A percentile compares a stretch with the other conserved stretches of the same genome.
Conservation (phyloP, 2,329 filamentous ascomycete species). For the Cladosporium sp. region DNA sequence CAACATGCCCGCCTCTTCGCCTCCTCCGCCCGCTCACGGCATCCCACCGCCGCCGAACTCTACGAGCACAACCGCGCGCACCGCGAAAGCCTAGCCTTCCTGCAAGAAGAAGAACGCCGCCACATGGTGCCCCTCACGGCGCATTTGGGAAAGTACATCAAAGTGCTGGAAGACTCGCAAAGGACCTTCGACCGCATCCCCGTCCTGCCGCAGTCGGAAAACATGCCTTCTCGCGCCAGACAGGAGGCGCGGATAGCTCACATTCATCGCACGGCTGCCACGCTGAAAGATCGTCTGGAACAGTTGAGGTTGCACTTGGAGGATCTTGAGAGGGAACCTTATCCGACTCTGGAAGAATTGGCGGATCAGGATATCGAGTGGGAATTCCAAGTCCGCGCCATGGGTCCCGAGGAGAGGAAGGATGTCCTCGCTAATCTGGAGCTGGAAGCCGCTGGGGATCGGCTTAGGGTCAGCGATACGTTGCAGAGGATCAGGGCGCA, state of each 20-base stretch:
- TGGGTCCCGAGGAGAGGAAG: no score
- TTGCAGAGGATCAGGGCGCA: no score
- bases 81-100: background rate
- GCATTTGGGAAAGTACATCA: background rate
- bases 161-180: background rate
- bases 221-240: background rate
- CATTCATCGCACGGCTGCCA: background rate
- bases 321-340: background rate
- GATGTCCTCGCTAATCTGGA: no score
- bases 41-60: background rate
- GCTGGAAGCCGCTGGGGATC: no score
- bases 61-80: background rate
- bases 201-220: background rate
- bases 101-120: conserved; percentile 1
- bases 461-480: no score
- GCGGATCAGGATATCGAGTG: background rate
- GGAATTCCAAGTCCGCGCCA: background rate
- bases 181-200: background rate
- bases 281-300: background rate
- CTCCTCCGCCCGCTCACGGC: background rate
- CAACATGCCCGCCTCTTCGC: background rate
- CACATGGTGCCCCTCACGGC: background rate
- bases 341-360: background rate
- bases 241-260: background rate
- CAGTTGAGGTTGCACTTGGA: background rate